phyloP scores from a whole-genome alignment of 306 rosid genomes.

The Prunus davidiana region DNA sequence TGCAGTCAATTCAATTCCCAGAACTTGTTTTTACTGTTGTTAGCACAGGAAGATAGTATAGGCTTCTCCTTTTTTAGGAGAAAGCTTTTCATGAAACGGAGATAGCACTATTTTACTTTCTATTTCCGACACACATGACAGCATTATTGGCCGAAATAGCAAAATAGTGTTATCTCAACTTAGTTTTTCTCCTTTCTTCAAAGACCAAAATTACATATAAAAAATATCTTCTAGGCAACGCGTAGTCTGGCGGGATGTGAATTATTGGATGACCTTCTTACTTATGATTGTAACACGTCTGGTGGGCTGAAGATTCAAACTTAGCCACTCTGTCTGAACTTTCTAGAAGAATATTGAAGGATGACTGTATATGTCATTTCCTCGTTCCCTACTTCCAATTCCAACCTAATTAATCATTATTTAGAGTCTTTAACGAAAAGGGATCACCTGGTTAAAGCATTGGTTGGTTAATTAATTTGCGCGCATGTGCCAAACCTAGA shows the following conservation, averaged over 20 bases:
- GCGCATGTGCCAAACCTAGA: background rate
- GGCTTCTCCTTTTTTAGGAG: no score
- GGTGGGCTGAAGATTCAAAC: conserved; percentile 3
- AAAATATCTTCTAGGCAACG: background rate
- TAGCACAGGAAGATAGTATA: no score
- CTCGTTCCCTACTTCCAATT: background rate
- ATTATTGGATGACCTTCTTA: background rate
- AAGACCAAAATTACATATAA: background rate
- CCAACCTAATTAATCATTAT: background rate
- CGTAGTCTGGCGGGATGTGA: background rate
- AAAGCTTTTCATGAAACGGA: no score
- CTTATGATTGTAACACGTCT: background rate
- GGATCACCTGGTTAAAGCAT: background rate
- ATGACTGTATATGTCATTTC: background rate
- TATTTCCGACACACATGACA: no score
- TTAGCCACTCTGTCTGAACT: background rate
- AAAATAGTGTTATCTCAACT: no score
- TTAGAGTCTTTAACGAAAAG: background rate
- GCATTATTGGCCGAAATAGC: no score
- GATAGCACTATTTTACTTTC: no score
- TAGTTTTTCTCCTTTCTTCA: no score
- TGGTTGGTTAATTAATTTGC: background rate
- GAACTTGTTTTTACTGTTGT: no score
- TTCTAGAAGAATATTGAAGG: background rate
- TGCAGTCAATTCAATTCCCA: no score